Evolutionary conservation across 768 basidiomycete genomes (phyloP), one percentile per base, ranked within the genome.

Genomic region (Cystobasidium onofrii): DNA sequence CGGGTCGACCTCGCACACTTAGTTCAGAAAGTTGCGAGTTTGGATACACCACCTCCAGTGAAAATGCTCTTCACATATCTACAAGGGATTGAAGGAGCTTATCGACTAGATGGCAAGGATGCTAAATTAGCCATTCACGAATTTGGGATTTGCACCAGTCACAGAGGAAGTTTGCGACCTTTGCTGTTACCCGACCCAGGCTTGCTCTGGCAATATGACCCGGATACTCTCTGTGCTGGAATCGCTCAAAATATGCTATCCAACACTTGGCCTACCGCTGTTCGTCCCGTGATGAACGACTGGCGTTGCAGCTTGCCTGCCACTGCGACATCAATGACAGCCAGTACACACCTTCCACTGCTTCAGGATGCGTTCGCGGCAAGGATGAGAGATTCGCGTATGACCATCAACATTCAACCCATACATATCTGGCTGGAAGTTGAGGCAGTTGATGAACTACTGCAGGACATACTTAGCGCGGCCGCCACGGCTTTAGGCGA

Each of bases 341-440:
- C 69, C 17, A 36, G 33, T 20, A 71, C 36, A 4, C 33, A 39
- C 25, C 25, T 61, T 4, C 55, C 69, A 7, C 7, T 71, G 54
- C 55, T 71, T 10, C 10, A 39, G 10, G 54, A 71, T 41, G 52
- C 69, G 9, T 25, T 71, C 13, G 69, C 69, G 10, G 31, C 29
- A 1, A 36, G 55, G 17, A 13, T 60, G n/a, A 55, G 23, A 15
- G 20, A 31, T 17, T 2, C 25, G 2, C 12, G 34, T 3, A 18
- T 50, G 34, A 54, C 15, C 34, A 60, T 80, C 0, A 73, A 34
- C 25, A 63, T 29, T 7, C 71, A 73, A 31, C 71, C 71, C 27
- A 7, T 63, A 20, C 71, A 63, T 39, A 1, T 73, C 23, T 80
- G 18, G 78, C 75, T 27, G 74, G 80, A 13, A 25, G 33, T 41